Base-by-base conservation (phyloP, 257 asterid species). In the Solanum corneliomulleri region DNA sequence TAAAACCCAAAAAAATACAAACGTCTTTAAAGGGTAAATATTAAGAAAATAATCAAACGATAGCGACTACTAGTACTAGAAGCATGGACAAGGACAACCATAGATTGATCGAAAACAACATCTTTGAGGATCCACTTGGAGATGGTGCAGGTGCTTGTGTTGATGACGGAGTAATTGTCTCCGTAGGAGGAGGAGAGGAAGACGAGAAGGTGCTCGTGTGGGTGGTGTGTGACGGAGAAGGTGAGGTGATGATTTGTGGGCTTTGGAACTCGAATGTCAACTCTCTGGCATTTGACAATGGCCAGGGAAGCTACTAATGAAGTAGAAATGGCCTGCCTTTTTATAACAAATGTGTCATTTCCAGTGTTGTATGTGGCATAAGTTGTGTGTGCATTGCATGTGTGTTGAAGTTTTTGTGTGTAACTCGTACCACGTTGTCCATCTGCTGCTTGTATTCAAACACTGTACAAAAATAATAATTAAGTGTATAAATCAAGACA, bases 281-380 rank as follows among this genome's bases (percentile, higher is more conserved):
- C 90, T 84, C 62, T 93, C 83, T 90, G 96, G 2, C 97, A 95
- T 75, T 74, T 84, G 78, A 15, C 98, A 95, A 87, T 94, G 97
- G 86, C 87, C 90, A 9, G 91, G 91, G 1, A 88, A 2, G 62
- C 92, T 15, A 82, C 96, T 91, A 11, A 94, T 90, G 93, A 94
- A 95, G 85, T 89, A 94, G 80, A 70, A 93, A 87, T 95, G 98
- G 42, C 95, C 95, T 20, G 90, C 58, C 44, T 80, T 4, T 11
- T 84, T 2, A 94, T 78, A 4, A 86, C 83, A 89, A 95, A 93
- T 1, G 93, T 83, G 42, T 95, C 95, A 29, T 90, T 89, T 77
- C 96, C 97, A 25, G 90, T 85, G 84, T 88, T 37, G 88, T 86
- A 91, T 42, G 88, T 70, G 2, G 82, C 86, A 20, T 83, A 86